These are phyloP conservation scores for Alloteropsis semialata DNA, from an alignment of 176 grass and related monocot genomes.

Conservation along the genomic window DNA sequence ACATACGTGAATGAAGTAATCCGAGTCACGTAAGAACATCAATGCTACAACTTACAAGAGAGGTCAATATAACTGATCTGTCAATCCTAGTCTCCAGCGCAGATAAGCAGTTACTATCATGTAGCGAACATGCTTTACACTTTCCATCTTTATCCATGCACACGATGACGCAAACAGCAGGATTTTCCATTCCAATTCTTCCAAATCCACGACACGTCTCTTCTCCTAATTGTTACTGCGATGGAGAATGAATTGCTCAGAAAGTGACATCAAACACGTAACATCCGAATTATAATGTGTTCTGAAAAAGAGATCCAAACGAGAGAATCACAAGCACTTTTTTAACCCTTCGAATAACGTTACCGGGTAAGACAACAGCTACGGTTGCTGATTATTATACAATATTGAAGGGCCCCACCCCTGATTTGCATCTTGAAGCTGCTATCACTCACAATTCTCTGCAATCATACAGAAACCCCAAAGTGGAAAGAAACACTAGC, in stretches of 20 bases:
- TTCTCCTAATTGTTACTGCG: neutral
- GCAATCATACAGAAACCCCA: neutral
- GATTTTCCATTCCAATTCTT: slow-evolving; percentile 25
- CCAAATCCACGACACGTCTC: neutral
- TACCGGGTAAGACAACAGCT: slow-evolving; percentile 34
- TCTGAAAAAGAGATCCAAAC: neutral
- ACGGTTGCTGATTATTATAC: slow-evolving; percentile 22
- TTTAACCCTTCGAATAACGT: neutral
- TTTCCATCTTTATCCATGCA: slow-evolving; percentile 39
- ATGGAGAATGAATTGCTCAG: slow-evolving; percentile 9
- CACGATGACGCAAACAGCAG: slow-evolving; percentile 15
- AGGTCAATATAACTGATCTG: neutral
- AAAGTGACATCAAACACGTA: slow-evolving; percentile 32
- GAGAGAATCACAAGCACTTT: neutral
- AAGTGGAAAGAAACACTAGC: slow-evolving; percentile 12
- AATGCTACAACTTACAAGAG: neutral
- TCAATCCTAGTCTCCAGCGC: neutral
- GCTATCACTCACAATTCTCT: slow-evolving; percentile 22
- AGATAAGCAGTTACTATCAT: slow-evolving; percentile 7
- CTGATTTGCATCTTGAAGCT: slow-evolving; percentile 25
- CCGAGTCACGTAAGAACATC: neutral
- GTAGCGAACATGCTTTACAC: slow-evolving; percentile 14
- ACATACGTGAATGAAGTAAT: neutral
- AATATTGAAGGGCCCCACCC: neutral
- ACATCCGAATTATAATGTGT: neutral